Base-by-base conservation (phyloP, 805 yeast genomes). In the Myxozyma sirexii region DNA sequence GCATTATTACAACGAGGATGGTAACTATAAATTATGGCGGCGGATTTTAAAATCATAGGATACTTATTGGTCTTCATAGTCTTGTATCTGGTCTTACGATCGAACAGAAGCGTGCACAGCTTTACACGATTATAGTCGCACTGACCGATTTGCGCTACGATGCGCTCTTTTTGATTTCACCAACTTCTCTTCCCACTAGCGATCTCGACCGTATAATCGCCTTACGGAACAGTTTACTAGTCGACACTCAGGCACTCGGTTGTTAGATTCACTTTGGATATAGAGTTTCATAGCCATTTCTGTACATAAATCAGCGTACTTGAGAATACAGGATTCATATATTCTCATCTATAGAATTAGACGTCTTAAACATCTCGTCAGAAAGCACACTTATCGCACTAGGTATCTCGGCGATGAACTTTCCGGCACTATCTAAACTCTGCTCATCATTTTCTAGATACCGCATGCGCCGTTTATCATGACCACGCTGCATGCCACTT, bases 1-100 rank as follows among this genome's bases (percentile, higher is more conserved):
- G 83, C 86, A 15, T 38, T 64, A 27, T 39, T 52, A 7, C 64
- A 64, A 35, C 64, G 67, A 15, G 58, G 35, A 33, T 52, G 65
- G 60, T 56, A 37, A n/a, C n/a, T n/a, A n/a, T n/a, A n/a, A n/a
- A n/a, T n/a, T n/a, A n/a, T n/a, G n/a, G n/a, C n/a, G n/a, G n/a
- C n/a, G 39, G 57, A 47, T 35, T 43, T 38, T 26, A 6, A 4
- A 21, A 17, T 2, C 15, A n/a, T 23, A 26, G 19, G 15, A 38
- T 10, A 7, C 29, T 5, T 26, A 19, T n/a, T 51, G n/a, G 13
- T 29, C 19, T n/a, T 27, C 21, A 23, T 13, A 60, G 64, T 8
- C 43, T 44, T 15, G 42, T 42, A 19, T 21, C 54, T 7, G 59
- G 47, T 5, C 17, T 44, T 12, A 39, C 60, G 24, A 8, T 59